These are phyloP conservation scores for Anaeramoeba flamelloides DNA, from an alignment of 78 protist species.

Conservation along the genomic window DNA sequence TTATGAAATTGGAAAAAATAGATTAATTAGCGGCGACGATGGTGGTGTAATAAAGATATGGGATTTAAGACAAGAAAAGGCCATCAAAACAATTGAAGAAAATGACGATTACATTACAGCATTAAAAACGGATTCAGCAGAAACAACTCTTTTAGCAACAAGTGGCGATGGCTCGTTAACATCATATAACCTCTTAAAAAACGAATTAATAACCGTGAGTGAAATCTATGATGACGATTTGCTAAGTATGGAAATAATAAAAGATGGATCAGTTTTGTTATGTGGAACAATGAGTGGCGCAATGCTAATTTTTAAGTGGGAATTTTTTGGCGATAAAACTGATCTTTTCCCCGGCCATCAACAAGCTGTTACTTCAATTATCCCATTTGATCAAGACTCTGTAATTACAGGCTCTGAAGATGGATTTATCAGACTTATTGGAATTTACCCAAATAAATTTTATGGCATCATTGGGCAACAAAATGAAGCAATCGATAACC, in stretches of 20 bases:
- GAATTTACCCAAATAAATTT: no score
- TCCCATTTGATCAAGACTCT: neutral
- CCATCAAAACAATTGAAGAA: no score
- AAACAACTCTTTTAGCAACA: no score
- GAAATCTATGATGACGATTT: constrained; percentile 32
- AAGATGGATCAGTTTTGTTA: constrained; percentile 6
- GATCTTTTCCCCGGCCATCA: constrained; percentile 24
- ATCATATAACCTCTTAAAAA: constrained; percentile 4
- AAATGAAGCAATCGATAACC: no score
- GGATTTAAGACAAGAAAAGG: no score
- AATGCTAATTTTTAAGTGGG: constrained; percentile 19
- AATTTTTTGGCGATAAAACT: constrained; percentile 17
- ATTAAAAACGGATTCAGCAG: no score
- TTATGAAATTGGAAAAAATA: no score
- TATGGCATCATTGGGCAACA: no score
- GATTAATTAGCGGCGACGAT: no score
- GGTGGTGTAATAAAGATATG: no score
- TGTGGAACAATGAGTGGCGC: constrained; percentile 27
- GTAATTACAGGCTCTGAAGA: constrained; percentile 20
- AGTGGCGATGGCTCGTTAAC: constrained; percentile 30
- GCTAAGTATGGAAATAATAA: constrained; percentile 12
- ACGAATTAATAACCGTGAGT: neutral
- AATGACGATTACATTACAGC: no score
- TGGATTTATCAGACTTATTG: constrained; percentile 23
- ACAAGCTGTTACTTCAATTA: constrained; percentile 14